These are phyloP conservation scores for Citropsis articulata DNA, from an alignment of 345 rosid genomes.

Conservation along the genomic window DNA sequence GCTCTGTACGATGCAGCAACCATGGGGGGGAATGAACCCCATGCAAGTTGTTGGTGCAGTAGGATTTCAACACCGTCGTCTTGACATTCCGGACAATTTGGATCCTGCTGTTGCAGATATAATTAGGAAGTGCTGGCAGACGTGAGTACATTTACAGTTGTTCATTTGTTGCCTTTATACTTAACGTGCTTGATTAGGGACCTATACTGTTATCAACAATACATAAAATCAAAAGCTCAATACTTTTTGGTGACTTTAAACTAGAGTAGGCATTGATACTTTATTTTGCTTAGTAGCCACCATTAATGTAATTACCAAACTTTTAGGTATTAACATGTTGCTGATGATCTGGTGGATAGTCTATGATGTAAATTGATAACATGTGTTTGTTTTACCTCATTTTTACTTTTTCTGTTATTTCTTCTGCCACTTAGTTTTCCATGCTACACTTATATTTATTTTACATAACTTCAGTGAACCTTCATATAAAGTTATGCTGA, in stretches of 20 bases:
- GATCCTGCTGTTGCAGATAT: constrained; percentile 75
- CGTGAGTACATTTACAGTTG: constrained; percentile 50
- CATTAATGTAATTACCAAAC: neutral
- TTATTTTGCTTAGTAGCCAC: neutral
- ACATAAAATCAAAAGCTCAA: neutral
- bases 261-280: neutral
- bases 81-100: constrained; percentile 67
- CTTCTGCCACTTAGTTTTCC: neutral
- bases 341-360: neutral
- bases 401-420: neutral
- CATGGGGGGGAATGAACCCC: constrained; percentile 99
- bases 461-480: neutral
- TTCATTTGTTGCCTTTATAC: neutral
- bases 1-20: constrained; percentile 73
- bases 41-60: constrained; percentile 99
- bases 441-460: neutral
- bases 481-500: neutral
- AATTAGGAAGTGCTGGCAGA: constrained; percentile 83
- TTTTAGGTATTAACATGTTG: neutral
- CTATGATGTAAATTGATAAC: neutral
- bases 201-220: neutral
- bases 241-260: constrained; percentile 1
- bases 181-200: neutral
- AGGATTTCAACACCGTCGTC: constrained; percentile 92
- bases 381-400: neutral